Percentiles rank a stretch among this genome's conserved stretches.
Conservation (phyloP, 2,329 filamentous ascomycete genomes). For the Apiospora hydei region DNA sequence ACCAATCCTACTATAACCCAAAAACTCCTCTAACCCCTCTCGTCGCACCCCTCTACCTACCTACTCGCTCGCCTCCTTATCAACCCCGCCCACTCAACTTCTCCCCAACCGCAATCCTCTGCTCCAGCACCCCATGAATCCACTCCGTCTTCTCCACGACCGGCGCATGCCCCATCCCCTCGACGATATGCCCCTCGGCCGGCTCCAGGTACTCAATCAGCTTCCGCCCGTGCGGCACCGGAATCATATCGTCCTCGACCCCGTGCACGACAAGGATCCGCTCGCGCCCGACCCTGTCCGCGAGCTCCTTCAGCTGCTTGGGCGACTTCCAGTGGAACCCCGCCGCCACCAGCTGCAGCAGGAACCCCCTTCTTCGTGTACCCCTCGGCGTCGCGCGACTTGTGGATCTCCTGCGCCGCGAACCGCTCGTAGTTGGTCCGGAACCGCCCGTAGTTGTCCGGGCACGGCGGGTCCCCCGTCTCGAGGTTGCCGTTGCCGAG, state of each 20-base stretch:
- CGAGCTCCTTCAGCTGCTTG: slow-evolving; percentile 70
- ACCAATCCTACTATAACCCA: background rate
- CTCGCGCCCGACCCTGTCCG: slow-evolving; percentile 72
- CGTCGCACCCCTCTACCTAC: background rate
- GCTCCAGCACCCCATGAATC: slow-evolving; percentile 70
- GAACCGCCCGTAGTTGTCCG: slow-evolving; percentile 60
- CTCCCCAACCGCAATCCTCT: slow-evolving; percentile 60
- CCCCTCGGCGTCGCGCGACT: slow-evolving; percentile 65
- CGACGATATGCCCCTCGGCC: slow-evolving; percentile 66
- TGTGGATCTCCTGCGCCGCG: slow-evolving; percentile 78
- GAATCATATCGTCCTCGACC: slow-evolving; percentile 79
- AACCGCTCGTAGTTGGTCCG: slow-evolving; percentile 83
- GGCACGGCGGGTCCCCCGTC: background rate
- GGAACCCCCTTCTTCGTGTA: slow-evolving; percentile 75
- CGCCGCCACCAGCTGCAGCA: slow-evolving; percentile 80
- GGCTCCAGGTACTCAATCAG: slow-evolving; percentile 72
- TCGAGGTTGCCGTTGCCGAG: slow-evolving; percentile 19
- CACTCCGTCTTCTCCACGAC: slow-evolving; percentile 74
- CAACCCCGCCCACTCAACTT: slow-evolving; percentile 46
- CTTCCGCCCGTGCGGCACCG: slow-evolving; percentile 71
- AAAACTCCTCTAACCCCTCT: background rate
- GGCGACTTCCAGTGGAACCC: slow-evolving; percentile 80
- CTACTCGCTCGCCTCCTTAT: slow-evolving; percentile 23
- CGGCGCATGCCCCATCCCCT: slow-evolving; percentile 78
- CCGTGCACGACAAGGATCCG: slow-evolving; percentile 83